A percentile compares a stretch with the other conserved stretches of the same genome.
phyloP scores from a whole-genome alignment of 352 stramenopile species.

The Globisporangium echinulatum region DNA sequence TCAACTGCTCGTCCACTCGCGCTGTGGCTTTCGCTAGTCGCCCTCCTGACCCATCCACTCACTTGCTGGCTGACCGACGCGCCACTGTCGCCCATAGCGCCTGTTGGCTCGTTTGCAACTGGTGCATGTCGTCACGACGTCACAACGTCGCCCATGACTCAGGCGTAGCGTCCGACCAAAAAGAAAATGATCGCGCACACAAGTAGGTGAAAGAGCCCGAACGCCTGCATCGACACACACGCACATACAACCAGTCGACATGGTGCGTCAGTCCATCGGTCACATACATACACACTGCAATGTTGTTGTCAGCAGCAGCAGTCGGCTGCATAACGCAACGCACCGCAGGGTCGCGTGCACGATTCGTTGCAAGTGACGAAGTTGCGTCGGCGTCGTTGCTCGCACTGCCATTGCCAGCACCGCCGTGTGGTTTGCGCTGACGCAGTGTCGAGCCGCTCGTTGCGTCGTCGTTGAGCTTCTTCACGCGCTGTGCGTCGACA shows the following conservation, averaged over 20 bases:
- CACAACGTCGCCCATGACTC: background rate
- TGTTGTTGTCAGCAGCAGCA: too few species aligned
- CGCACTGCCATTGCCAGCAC: conserved; percentile 4
- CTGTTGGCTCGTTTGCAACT: too few species aligned
- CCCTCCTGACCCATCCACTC: too few species aligned
- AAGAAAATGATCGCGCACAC: conserved; percentile 88
- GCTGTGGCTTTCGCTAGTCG: too few species aligned
- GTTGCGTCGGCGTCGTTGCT: conserved; percentile 25
- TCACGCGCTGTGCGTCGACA: conserved; percentile 50
- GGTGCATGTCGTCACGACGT: too few species aligned
- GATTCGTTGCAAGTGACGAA: conserved; percentile 19
- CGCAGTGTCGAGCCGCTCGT: conserved; percentile 39
- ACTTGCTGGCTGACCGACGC: too few species aligned
- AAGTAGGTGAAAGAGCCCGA: conserved; percentile 76
- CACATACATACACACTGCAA: background rate
- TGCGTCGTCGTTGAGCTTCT: conserved; percentile 57
- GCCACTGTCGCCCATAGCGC: too few species aligned
- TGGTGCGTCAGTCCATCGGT: conserved; percentile 1
- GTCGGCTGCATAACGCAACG: conserved; percentile 3
- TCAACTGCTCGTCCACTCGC: too few species aligned
- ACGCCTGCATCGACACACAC: conserved; percentile 28
- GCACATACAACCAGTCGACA: background rate
- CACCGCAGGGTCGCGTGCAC: conserved; percentile 50
- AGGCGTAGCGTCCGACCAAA: conserved; percentile 85
- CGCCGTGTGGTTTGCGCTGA: conserved; percentile 52